These are phyloP conservation scores for Trametes versicolor DNA, from an alignment of 1,284 basidiomycete species.

Conservation along the genomic window DNA sequence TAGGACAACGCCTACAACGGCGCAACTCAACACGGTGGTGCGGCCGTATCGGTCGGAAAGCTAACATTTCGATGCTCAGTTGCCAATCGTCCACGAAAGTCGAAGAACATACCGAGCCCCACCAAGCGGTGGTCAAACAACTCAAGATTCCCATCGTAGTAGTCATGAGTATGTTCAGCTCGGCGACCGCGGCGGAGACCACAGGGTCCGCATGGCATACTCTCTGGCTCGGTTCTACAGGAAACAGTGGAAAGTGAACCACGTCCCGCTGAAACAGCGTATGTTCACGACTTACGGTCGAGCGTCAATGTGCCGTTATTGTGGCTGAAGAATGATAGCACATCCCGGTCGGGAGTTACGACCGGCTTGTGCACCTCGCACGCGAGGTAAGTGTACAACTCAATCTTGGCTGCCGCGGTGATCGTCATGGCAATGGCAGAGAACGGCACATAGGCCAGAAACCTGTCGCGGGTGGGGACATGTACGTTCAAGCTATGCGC, in stretches of 20 bases:
- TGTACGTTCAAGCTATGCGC: neutral
- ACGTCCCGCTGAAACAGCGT: too few relatives aligned
- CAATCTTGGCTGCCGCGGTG: constrained; percentile 71
- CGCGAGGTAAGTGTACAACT: constrained; percentile 49
- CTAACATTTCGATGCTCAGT: constrained; percentile 44
- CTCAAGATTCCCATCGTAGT: constrained; percentile 77
- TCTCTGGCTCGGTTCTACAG: constrained; percentile 36
- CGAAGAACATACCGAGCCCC: constrained; percentile 71
- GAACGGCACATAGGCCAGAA: constrained; percentile 63
- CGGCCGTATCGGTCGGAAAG: constrained; percentile 87
- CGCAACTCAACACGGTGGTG: constrained; percentile 69
- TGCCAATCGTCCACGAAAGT: constrained; percentile 4
- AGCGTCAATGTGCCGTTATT: neutral
- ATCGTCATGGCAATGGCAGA: constrained; percentile 61
- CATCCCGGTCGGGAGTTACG: constrained; percentile 31
- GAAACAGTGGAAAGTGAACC: neutral
- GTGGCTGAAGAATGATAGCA: constrained; percentile 4
- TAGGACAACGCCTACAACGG: constrained; percentile 70
- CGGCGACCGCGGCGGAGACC: constrained; percentile 78
- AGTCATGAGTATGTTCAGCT: constrained; percentile 61
- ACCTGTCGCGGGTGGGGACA: constrained; percentile 52
- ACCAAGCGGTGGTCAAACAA: constrained; percentile 85
- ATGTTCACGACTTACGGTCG: constrained; percentile 8
- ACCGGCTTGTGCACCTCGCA: constrained; percentile 42
- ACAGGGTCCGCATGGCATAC: constrained; percentile 76